Evolutionary conservation across 2,329 filamentous ascomycete species (phyloP).

Genomic region (Colletotrichum neosansevieriae): DNA sequence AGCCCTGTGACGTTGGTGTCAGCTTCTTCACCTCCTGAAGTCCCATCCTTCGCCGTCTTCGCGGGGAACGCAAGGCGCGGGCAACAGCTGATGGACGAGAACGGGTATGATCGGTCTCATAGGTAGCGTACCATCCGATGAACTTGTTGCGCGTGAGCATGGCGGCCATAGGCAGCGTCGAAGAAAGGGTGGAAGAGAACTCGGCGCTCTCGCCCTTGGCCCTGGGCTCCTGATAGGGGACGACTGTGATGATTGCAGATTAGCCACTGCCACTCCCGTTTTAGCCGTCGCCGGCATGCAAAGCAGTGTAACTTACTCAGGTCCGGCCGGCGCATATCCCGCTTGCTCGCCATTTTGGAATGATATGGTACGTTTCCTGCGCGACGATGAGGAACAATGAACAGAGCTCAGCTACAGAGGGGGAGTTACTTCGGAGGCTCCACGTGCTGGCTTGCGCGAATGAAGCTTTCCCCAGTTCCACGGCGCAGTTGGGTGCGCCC

Average conservation of each 20-base stretch:
- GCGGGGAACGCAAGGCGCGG: not conserved
- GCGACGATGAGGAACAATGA: not conserved
- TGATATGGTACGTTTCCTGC: not conserved
- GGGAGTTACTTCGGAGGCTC: slow-evolving; percentile 2
- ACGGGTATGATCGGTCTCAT: too few species aligned
- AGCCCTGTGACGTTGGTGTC: slow-evolving; percentile 61
- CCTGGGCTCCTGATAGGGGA: slow-evolving; percentile 85
- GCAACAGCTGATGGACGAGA: not conserved
- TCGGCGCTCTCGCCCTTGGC: slow-evolving; percentile 74
- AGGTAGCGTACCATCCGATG: slow-evolving; percentile 67
- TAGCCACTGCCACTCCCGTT: not conserved
- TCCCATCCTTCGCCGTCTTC: not conserved
- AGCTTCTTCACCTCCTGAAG: not conserved
- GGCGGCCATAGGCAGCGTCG: slow-evolving; percentile 93
- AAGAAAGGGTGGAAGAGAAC: slow-evolving; percentile 77
- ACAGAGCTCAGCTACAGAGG: not conserved
- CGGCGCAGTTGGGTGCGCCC: slow-evolving; percentile 10
- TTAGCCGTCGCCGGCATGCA: slow-evolving; percentile 10
- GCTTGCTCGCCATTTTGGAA: slow-evolving; percentile 72
- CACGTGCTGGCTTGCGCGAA: slow-evolving; percentile 16
- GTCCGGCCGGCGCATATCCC: slow-evolving; percentile 81
- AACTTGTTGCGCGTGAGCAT: slow-evolving; percentile 94
- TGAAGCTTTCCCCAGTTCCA: slow-evolving; percentile 36
- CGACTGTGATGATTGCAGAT: slow-evolving; percentile 66
- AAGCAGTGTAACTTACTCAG: slow-evolving; percentile 68